Percentiles rank a stretch among this genome's conserved stretches.
Conservation (phyloP, 805 yeast species). For the Hagleromyces aurorensis region DNA sequence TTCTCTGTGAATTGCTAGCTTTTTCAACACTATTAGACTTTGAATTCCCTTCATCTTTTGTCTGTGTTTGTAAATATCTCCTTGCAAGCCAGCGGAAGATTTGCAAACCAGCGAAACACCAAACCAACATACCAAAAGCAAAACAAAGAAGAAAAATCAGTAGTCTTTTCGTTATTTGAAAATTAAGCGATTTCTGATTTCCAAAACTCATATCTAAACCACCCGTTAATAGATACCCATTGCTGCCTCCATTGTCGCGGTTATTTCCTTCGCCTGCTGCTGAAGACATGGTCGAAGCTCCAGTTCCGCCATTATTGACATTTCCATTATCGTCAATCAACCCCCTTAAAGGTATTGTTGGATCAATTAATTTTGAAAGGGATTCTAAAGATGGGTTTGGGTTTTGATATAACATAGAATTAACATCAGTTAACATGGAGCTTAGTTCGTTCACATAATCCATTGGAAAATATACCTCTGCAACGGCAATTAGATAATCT, state of each 20-base stretch:
- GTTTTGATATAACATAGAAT: slow-evolving; percentile 57
- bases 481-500: slow-evolving; percentile 72
- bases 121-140: slow-evolving; percentile 8
- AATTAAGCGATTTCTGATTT: too few relatives aligned
- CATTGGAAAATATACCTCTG: slow-evolving; percentile 74
- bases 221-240: slow-evolving; percentile 8
- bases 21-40: too few relatives aligned
- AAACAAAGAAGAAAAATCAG: slow-evolving; percentile 12
- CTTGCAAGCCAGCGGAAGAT: slow-evolving; percentile 1
- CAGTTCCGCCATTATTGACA: slow-evolving; percentile 35
- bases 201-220: slow-evolving; percentile 5
- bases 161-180: slow-evolving; percentile 8
- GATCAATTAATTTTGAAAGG: slow-evolving; percentile 64
- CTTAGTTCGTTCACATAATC: slow-evolving; percentile 42
- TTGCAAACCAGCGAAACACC: slow-evolving; percentile 6
- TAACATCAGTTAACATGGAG: slow-evolving; percentile 38
- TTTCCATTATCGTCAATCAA: slow-evolving; percentile 11
- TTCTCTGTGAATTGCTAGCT: too few relatives aligned
- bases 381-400: slow-evolving; percentile 47
- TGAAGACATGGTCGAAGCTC: slow-evolving; percentile 12
- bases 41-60: too few relatives aligned
- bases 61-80: too few relatives aligned
- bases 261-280: slow-evolving; percentile 10
- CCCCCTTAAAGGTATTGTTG: slow-evolving; percentile 20
- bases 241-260: too few relatives aligned